Base-by-base conservation (phyloP, 495 filamentous ascomycete species). In the Corynascus novoguineensis region DNA sequence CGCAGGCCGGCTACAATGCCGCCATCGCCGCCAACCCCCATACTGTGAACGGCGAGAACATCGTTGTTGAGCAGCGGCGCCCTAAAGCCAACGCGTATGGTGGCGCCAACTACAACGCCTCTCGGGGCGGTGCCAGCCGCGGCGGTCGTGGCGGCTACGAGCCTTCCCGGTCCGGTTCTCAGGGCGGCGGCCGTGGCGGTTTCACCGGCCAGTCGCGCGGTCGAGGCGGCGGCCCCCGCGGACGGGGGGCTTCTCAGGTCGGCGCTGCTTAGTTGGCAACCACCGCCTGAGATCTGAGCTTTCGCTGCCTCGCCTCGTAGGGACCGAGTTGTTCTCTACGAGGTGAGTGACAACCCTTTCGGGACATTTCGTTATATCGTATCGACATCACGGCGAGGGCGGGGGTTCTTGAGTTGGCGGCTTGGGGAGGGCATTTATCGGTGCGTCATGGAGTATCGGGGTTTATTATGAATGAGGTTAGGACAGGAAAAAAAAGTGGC, bases 51-150 rank as follows among this genome's bases (percentile, higher is more conserved):
- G 85, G 81, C 66, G 87, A 95, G 71, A 84, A 83, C 62, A 83
- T 98, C 62, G 73, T 78, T 53, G 88, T 98, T 28, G 95, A 97
- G 71, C 89, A 92, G 70, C 92, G 93, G 61, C 89, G 89, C 54
- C 79, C 86, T 50, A 89, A 88, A 68, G 74, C 85, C 28, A 81
- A 75, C 59, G 81, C 81, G 38, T 89, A 82, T 54, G 83, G 81
- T 61, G 81, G 82, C 53, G 78, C 77, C 67, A 82, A 83, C 70
- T 88, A 84, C 70, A 79, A 76, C 47, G 66, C 78, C 55, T 75
- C 81, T 49, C 82, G 86, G 50, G 83, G 85, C 42, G 79, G 78
- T 48, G 62, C 69, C 58, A 73, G 74, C 48, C 76, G 77, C 50
- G 84, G 86, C 58, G 86, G 86, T 51, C 87, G 90, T 64, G 86